Evolutionary conservation across 2,329 filamentous ascomycete species (phyloP).

Genomic region (Arthroderma sp.): DNA sequence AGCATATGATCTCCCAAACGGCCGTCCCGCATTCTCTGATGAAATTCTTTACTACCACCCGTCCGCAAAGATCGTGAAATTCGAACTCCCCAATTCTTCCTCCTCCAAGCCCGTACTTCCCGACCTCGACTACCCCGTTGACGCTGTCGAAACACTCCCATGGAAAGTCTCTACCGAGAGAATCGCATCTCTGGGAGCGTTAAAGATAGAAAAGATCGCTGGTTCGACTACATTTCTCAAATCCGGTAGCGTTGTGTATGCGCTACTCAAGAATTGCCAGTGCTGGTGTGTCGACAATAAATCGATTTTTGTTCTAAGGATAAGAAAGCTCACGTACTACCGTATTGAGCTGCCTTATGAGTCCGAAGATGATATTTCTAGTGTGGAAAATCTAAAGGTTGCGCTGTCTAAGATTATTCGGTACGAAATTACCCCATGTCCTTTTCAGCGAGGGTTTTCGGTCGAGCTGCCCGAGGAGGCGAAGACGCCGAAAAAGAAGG

Average conservation of each 20-base stretch:
- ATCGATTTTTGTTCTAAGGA: constrained; percentile 75
- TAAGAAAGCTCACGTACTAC: constrained; percentile 74
- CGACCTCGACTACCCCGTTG: constrained; percentile 36
- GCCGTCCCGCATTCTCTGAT: constrained; percentile 17
- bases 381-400: constrained; percentile 53
- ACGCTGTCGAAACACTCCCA: constrained; percentile 50
- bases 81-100: constrained; percentile 34
- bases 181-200: constrained; percentile 67
- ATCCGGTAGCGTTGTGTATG: constrained; percentile 69
- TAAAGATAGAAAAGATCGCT: constrained; percentile 75
- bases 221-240: constrained; percentile 79
- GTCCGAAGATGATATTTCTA: constrained; percentile 48
- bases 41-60: constrained; percentile 56
- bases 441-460: constrained; percentile 65
- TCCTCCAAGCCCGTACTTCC: constrained; percentile 25
- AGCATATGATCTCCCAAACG: constrained; percentile 11
- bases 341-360: constrained; percentile 69
- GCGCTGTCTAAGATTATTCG: constrained; percentile 61
- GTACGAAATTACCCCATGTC: constrained; percentile 80
- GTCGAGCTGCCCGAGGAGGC: constrained; percentile 59
- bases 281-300: constrained; percentile 85
- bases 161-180: constrained; percentile 67
- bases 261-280: constrained; percentile 79
- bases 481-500: constrained; percentile 51
- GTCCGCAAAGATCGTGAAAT: constrained; percentile 57